Percentiles rank a stretch among this genome's conserved stretches.
Conservation (phyloP, 2,329 filamentous ascomycete genomes). For the Ampelomyces quisqualis region DNA sequence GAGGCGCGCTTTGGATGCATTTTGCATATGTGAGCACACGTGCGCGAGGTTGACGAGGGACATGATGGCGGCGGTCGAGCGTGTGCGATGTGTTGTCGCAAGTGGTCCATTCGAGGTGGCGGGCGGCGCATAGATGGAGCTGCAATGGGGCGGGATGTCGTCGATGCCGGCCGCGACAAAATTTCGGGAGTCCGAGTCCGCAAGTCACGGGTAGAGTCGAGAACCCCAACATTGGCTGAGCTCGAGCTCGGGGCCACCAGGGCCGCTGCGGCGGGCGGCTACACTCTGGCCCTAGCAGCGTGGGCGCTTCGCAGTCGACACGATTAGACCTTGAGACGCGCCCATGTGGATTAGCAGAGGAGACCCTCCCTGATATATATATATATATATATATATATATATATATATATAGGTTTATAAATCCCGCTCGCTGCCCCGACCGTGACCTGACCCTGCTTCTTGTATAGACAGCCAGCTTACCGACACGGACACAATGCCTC, state of each 20-base stretch:
- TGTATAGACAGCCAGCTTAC: background rate
- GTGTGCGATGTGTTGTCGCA: too few species aligned
- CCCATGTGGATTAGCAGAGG: slow-evolving; percentile 21
- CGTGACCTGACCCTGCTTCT: slow-evolving; percentile 7
- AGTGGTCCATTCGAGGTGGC: slow-evolving; percentile 3
- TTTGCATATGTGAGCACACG: slow-evolving; percentile 89
- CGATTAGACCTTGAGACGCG: too few species aligned
- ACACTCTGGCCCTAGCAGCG: slow-evolving; percentile 16
- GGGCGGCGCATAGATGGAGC: background rate
- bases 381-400: too few species aligned
- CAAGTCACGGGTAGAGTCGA: slow-evolving; percentile 29
- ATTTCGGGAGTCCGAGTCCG: slow-evolving; percentile 34
- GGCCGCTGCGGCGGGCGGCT: slow-evolving; percentile 15
- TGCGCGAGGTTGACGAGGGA: slow-evolving; percentile 73
- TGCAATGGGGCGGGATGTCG: slow-evolving; percentile 9
- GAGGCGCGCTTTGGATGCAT: slow-evolving; percentile 79
- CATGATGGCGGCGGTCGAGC: slow-evolving; percentile 51
- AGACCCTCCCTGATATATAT: background rate
- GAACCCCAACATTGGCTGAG: slow-evolving; percentile 18
- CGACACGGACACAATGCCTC: slow-evolving; percentile 46
- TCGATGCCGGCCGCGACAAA: slow-evolving; percentile 26
- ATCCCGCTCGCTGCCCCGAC: too few species aligned
- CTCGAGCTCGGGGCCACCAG: too few species aligned
- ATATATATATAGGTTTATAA: too few species aligned
- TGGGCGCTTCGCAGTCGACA: slow-evolving; percentile 40